Evolutionary conservation across 2,329 filamentous ascomycete genomes (phyloP), one percentile per base, ranked within the genome.

Genomic region (Phaeophleospora eucalypticola): DNA sequence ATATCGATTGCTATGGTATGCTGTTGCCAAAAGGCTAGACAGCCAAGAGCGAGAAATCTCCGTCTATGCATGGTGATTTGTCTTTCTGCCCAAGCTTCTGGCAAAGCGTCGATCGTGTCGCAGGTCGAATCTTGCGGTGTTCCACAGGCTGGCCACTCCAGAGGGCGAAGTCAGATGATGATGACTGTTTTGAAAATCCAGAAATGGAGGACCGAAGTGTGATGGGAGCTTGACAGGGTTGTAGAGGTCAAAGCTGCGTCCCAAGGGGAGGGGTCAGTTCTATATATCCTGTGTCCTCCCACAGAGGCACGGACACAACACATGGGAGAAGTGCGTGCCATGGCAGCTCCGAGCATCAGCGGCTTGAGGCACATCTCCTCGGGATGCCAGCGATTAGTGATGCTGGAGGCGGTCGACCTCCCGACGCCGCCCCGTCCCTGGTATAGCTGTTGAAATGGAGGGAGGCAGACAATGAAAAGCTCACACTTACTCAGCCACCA

Each of bases 1-100:
- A 58, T 63, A 49, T 73, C 71, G 44, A 69, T 63, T 17, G 67
- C 64, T 18, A 57, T 36, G 32, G 56, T 49, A 20, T 50, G 39
- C n/a, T n/a, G n/a, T n/a, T n/a, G n/a, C n/a, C n/a, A n/a, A n/a
- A n/a, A n/a, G n/a, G n/a, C n/a, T n/a, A n/a, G n/a, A n/a, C n/a
- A n/a, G n/a, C n/a, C n/a, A n/a, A n/a, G n/a, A n/a, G n/a, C n/a
- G n/a, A n/a, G n/a, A n/a, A n/a, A n/a, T n/a, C n/a, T n/a, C n/a
- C n/a, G n/a, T n/a, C n/a, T n/a, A n/a, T n/a, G n/a, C n/a, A n/a
- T n/a, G n/a, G n/a, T 52, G 41, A 32, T 38, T 51, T 21, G 36
- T 37, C 15, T 36, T 35, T 29, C 19, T 21, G 27, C 42, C 48
- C 48, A 36, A n/a, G n/a, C n/a, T n/a, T n/a, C n/a, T n/a, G n/a